These are phyloP conservation scores for Hyaloscypha finlandica DNA, from an alignment of 495 filamentous ascomycete species.

Conservation along the genomic window DNA sequence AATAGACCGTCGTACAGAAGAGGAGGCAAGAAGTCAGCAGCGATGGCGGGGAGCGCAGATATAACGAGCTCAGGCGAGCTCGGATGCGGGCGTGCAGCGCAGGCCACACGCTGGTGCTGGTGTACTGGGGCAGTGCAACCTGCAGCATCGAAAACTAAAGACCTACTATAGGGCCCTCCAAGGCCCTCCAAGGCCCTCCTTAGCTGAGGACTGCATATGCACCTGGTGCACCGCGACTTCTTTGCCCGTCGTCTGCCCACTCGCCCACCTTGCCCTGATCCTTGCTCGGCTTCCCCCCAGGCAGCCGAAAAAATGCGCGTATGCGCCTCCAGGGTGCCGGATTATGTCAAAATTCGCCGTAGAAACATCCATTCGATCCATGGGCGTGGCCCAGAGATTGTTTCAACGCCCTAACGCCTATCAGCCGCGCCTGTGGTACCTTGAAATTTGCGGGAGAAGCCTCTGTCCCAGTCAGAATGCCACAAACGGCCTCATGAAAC, in stretches of 20 bases:
- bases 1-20: slow-evolving; percentile 42
- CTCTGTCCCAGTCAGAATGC: slow-evolving; percentile 28
- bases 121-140: neutral
- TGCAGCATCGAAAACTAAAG: neutral
- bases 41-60: slow-evolving; percentile 8
- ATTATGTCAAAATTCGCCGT: slow-evolving; percentile 23
- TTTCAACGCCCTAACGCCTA: slow-evolving; percentile 30
- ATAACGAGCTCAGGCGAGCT: neutral
- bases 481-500: slow-evolving; percentile 16
- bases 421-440: slow-evolving; percentile 23
- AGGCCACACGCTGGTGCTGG: neutral
- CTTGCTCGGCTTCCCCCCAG: neutral
- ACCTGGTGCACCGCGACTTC: neutral
- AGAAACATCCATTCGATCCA: slow-evolving; percentile 13
- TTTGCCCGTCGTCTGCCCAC: neutral
- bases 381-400: slow-evolving; percentile 23
- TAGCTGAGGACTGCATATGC: slow-evolving; percentile 9
- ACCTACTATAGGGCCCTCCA: slow-evolving; percentile 7
- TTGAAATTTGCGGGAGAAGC: slow-evolving; percentile 29
- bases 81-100: neutral
- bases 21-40: slow-evolving; percentile 27
- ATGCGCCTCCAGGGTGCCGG: slow-evolving; percentile 7
- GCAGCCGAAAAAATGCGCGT: neutral
- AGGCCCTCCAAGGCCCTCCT: neutral
- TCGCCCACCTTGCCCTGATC: neutral